Evolutionary conservation across 78 protist species (phyloP).

Genomic region (Cavenderia fasciculata): DNA sequence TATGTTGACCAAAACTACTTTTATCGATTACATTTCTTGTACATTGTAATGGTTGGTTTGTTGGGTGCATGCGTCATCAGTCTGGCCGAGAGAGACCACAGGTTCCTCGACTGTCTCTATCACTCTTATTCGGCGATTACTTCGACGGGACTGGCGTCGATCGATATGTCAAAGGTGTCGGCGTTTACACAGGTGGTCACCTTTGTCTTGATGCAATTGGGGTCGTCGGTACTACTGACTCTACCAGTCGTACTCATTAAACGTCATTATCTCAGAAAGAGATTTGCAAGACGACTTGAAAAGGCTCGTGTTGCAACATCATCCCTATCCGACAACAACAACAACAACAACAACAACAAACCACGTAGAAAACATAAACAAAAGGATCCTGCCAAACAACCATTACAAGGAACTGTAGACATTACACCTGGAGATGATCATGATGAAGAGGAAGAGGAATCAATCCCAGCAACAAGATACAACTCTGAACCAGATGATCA

Average conservation of each 20-base stretch:
- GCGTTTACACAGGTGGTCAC: not conserved
- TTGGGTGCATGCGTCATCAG: not conserved
- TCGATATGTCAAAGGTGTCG: conserved; percentile 16
- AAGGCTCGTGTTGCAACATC: not conserved
- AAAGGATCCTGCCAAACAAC: not conserved
- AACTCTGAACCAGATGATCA: not conserved
- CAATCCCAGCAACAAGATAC: no score
- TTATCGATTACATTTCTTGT: conserved; percentile 45
- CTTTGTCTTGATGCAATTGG: not conserved
- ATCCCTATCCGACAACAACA: not conserved
- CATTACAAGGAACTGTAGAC: not conserved
- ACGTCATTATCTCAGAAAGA: conserved; percentile 22
- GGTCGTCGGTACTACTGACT: conserved; percentile 28
- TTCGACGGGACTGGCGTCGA: conserved; percentile 18
- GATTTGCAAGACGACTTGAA: no score
- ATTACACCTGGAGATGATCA: no score
- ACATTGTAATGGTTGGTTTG: conserved; percentile 20
- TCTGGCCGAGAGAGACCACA: not conserved
- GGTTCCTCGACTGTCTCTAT: conserved; percentile 31
- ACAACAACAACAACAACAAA: not conserved
- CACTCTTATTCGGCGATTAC: conserved; percentile 6
- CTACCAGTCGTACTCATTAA: conserved; percentile 26
- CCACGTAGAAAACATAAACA: not conserved
- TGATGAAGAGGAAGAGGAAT: no score
- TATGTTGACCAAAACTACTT: conserved; percentile 20